Percentiles rank a stretch among this genome's conserved stretches.
Evolutionary conservation across 306 rosid species (phyloP).

Genomic region (Casuarina glauca): DNA sequence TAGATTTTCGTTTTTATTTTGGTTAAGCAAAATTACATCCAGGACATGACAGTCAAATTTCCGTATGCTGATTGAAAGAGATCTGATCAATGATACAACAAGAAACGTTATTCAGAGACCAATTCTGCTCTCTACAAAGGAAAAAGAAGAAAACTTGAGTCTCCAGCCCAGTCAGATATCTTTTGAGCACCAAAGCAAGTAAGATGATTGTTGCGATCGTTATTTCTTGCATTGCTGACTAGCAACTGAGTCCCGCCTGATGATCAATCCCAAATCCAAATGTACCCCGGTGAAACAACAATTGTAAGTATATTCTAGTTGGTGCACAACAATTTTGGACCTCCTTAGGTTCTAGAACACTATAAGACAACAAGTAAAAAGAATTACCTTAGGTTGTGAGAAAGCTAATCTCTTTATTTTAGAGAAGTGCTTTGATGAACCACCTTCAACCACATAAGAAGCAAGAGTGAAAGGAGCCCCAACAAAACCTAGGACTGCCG

Average conservation of each 20-base stretch:
- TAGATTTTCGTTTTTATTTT: background rate
- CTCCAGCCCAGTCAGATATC: background rate
- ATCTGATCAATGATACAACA: background rate
- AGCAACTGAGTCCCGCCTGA: background rate
- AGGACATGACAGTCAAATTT: background rate
- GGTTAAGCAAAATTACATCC: background rate
- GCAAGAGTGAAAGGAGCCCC: conserved; percentile 99
- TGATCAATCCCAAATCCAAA: background rate
- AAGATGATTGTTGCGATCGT: background rate
- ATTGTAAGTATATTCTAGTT: background rate
- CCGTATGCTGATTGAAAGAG: background rate
- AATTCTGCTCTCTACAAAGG: background rate
- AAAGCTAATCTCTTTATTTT: conserved; percentile 86
- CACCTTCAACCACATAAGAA: conserved; percentile 97
- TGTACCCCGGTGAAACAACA: background rate
- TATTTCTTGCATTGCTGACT: background rate
- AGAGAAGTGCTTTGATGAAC: conserved; percentile 92
- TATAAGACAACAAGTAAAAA: conserved; percentile 13
- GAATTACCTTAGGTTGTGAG: conserved; percentile 68
- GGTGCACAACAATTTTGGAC: background rate
- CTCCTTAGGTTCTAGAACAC: background rate
- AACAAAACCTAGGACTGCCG: conserved; percentile 93
- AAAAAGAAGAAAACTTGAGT: background rate
- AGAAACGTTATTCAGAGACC: background rate
- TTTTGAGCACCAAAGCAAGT: background rate